phyloP scores from a whole-genome alignment of 2,329 filamentous ascomycete genomes.

The Paecilomyces variotii region DNA sequence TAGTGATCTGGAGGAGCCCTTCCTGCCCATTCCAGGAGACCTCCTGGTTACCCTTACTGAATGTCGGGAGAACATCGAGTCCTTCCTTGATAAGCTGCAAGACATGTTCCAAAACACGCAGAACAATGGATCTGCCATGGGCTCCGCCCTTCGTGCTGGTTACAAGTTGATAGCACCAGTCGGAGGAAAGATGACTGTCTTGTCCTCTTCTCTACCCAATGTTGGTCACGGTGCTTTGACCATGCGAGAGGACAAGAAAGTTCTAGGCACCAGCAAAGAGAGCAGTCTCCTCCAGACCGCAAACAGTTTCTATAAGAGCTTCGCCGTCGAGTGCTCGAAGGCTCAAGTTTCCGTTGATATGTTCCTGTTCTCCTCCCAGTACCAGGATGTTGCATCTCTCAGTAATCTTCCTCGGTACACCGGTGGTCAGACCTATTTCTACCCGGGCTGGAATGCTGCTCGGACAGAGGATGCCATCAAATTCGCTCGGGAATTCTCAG shows the following conservation, averaged over 20 bases:
- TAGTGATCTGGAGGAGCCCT: conserved; percentile 91
- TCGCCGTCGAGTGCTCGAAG: conserved; percentile 97
- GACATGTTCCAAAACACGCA: conserved; percentile 96
- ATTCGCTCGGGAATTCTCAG: conserved; percentile 92
- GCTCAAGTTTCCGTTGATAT: conserved; percentile 98
- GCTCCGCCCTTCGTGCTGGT: conserved; percentile 81
- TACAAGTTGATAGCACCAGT: conserved; percentile 94
- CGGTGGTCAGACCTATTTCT: conserved; percentile 96
- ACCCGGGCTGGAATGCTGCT: conserved; percentile 94
- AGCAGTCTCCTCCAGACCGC: conserved; percentile 78
- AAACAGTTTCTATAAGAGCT: conserved; percentile 98
- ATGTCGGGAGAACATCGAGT: conserved; percentile 83
- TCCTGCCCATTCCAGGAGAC: conserved; percentile 87
- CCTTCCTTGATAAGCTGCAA: conserved; percentile 81
- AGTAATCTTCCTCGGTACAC: conserved; percentile 95
- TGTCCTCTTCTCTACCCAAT: conserved; percentile 85
- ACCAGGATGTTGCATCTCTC: conserved; percentile 93
- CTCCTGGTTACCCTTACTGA: conserved; percentile 83
- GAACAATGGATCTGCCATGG: conserved; percentile 85
- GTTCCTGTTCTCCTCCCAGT: conserved; percentile 93
- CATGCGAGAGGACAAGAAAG: conserved; percentile 92
- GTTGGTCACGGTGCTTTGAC: conserved; percentile 83
- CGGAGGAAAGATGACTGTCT: conserved; percentile 87
- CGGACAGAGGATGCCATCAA: conserved; percentile 94
- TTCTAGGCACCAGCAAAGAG: conserved; percentile 90